Conservation (phyloP, 495 filamentous ascomycete genomes). For the Entonaema liquescens region DNA sequence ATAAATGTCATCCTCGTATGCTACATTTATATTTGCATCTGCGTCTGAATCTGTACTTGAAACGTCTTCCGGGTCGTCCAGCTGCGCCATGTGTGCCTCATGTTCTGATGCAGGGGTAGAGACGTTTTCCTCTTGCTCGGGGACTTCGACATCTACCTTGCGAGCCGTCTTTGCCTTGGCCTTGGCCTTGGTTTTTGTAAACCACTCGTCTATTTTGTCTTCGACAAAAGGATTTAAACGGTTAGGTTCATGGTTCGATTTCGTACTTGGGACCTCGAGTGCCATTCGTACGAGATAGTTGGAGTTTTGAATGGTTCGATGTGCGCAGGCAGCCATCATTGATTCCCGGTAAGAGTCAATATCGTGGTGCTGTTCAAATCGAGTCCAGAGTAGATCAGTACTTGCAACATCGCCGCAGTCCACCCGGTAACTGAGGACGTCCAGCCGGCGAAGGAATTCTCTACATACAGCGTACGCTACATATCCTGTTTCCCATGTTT, state of each 20-base stretch:
- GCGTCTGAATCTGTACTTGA: background rate
- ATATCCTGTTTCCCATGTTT: constrained; percentile 32
- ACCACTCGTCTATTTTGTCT: background rate
- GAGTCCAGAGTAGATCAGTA: constrained; percentile 26
- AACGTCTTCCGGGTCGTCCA: background rate
- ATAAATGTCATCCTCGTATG: background rate
- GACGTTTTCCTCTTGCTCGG: background rate
- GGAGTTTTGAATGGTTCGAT: constrained; percentile 40
- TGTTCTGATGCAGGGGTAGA: background rate
- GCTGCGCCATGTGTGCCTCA: background rate
- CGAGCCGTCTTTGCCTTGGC: background rate
- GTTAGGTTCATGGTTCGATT: constrained; percentile 25
- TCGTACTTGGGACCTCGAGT: constrained; percentile 41
- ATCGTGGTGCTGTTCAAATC: constrained; percentile 38
- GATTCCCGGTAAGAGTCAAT: constrained; percentile 36
- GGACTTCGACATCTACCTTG: background rate
- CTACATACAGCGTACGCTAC: constrained; percentile 37
- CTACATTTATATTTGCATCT: background rate
- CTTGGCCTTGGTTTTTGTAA: background rate
- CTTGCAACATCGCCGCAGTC: background rate
- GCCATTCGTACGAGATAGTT: constrained; percentile 36
- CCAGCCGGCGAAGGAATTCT: constrained; percentile 42
- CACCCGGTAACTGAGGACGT: constrained; percentile 18
- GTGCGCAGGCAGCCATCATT: constrained; percentile 37
- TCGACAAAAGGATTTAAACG: background rate